These are phyloP conservation scores for Bipolaris sorokiniana DNA, from an alignment of 2,329 filamentous ascomycete species.

Conservation along the genomic window DNA sequence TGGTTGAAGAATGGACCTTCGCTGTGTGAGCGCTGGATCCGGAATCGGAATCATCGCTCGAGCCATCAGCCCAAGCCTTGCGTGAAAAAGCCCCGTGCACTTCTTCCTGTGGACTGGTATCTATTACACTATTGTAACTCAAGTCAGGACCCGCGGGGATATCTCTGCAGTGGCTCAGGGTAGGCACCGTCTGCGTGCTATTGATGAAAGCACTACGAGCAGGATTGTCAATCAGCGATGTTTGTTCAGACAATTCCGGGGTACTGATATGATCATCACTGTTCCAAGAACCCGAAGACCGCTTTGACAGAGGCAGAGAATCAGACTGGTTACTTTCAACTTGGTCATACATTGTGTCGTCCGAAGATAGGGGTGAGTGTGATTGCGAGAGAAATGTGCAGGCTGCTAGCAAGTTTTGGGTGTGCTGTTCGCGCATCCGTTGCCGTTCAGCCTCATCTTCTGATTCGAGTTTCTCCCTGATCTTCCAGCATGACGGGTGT, in stretches of 20 bases:
- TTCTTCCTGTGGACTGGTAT: constrained; percentile 25
- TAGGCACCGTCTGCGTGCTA: constrained; percentile 51
- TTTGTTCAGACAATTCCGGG: constrained; percentile 24
- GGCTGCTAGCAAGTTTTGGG: constrained; percentile 38
- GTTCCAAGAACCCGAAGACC: constrained; percentile 26
- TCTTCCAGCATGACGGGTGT: constrained; percentile 37
- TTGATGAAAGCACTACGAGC: constrained; percentile 52
- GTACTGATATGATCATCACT: constrained; percentile 24
- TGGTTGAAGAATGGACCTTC: constrained; percentile 24
- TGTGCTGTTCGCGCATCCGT: constrained; percentile 48
- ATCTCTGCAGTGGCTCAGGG: constrained; percentile 30
- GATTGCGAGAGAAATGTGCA: constrained; percentile 19
- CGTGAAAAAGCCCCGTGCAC: constrained; percentile 11
- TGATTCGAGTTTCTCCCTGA: constrained; percentile 25
- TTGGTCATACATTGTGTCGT: constrained; percentile 25
- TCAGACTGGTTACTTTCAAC: constrained; percentile 22
- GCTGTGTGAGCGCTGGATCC: constrained; percentile 30
- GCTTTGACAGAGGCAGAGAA: constrained; percentile 25
- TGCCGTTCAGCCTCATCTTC: constrained; percentile 44
- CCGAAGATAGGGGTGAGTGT: constrained; percentile 32
- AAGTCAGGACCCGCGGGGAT: constrained; percentile 9
- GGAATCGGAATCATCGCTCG: constrained; percentile 43
- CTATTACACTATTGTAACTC: constrained; percentile 14
- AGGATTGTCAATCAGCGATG: constrained; percentile 30
- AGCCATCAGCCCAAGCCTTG: constrained; percentile 49